Evolutionary conservation across 2,329 filamentous ascomycete genomes (phyloP).

Genomic region (Keithomyces neogunnii): DNA sequence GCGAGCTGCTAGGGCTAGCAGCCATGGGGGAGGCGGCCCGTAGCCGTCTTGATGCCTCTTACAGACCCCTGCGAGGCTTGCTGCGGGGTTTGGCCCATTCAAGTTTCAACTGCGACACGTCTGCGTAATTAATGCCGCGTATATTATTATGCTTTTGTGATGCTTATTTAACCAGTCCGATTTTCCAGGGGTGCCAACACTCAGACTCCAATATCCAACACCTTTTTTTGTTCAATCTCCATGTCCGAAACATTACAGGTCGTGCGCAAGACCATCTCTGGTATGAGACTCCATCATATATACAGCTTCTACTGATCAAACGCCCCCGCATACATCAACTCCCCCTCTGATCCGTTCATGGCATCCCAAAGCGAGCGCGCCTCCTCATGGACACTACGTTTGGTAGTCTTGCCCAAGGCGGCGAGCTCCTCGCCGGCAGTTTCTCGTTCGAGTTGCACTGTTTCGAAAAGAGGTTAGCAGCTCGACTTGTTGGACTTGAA

Average conservation of each 20-base stretch:
- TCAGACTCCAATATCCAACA: too few species aligned
- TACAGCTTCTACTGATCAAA: neutral
- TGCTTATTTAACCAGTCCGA: too few species aligned
- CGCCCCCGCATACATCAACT: constrained; percentile 35
- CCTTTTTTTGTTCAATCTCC: too few species aligned
- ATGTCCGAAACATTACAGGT: too few species aligned
- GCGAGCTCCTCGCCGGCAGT: constrained; percentile 24
- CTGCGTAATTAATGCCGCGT: too few species aligned
- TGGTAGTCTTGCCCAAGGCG: constrained; percentile 10
- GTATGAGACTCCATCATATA: neutral
- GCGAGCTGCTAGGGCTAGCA: neutral
- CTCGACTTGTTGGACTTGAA: neutral
- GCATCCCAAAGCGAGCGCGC: constrained; percentile 34
- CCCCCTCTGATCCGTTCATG: constrained; percentile 33
- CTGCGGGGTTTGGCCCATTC: too few species aligned
- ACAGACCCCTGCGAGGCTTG: too few species aligned
- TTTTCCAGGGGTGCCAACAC: too few species aligned
- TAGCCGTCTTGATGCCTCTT: too few species aligned
- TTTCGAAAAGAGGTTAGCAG: neutral
- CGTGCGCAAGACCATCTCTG: too few species aligned
- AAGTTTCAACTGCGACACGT: too few species aligned
- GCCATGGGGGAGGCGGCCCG: neutral
- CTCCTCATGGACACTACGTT: constrained; percentile 23
- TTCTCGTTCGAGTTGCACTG: constrained; percentile 34
- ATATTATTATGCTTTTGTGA: too few species aligned